Evolutionary conservation across 164 flowering plant genomes (phyloP).

Genomic region (Dillenia turbinata): DNA sequence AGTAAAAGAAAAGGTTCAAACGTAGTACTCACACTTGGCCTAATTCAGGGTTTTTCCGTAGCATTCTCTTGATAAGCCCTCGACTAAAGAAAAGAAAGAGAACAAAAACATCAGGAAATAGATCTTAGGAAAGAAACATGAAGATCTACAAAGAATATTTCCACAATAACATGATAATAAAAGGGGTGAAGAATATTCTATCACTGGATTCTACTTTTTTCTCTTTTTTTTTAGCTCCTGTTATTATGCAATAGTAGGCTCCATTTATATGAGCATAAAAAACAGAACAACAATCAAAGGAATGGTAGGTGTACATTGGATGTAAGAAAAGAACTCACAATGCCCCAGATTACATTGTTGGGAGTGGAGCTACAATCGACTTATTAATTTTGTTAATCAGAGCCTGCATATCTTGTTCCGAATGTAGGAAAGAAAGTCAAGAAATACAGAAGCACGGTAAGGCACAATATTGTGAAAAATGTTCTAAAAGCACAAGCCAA

Average conservation of each 20-base stretch:
- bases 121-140: neutral
- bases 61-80: conserved; percentile 92
- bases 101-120: conserved; percentile 4
- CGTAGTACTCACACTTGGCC: conserved; percentile 79
- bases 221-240: too few relatives aligned
- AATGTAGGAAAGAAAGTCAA: conserved; percentile 5
- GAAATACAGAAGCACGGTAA: too few relatives aligned
- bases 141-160: too few relatives aligned
- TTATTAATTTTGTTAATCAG: conserved; percentile 89
- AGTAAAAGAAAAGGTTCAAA: conserved; percentile 1
- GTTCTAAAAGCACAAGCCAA: too few relatives aligned
- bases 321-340: conserved; percentile 52
- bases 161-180: too few relatives aligned
- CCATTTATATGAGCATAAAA: too few relatives aligned
- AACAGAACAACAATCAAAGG: too few relatives aligned
- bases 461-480: too few relatives aligned
- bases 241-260: too few relatives aligned
- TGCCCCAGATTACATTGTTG: conserved; percentile 82
- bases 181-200: too few relatives aligned
- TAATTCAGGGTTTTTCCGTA: conserved; percentile 90
- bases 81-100: conserved; percentile 50
- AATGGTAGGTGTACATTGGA: neutral
- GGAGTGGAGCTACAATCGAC: conserved; percentile 93
- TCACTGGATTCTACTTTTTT: too few relatives aligned
- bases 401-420: conserved; percentile 92